These are phyloP conservation scores for Juglanconis sp. DNA, from an alignment of 2,329 filamentous ascomycete species.

Conservation along the genomic window DNA sequence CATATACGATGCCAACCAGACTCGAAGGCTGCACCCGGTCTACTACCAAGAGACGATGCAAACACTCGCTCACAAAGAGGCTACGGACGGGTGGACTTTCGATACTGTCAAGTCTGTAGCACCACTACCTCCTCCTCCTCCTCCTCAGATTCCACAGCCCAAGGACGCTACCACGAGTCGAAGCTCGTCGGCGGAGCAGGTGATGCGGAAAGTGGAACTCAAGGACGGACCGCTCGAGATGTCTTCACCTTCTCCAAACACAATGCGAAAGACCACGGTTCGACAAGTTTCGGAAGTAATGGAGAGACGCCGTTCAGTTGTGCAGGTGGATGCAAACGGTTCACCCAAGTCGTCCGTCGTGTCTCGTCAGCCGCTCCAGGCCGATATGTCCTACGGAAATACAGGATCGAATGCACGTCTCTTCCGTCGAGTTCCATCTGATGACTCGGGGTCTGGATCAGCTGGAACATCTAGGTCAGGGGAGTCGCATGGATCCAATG, in stretches of 20 bases:
- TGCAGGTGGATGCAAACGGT: constrained; percentile 33
- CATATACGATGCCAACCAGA: constrained; percentile 73
- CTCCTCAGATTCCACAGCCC: constrained; percentile 16
- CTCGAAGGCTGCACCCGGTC: constrained; percentile 66
- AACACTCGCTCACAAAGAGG: constrained; percentile 62
- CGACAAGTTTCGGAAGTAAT: constrained; percentile 40
- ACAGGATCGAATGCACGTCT: constrained; percentile 86
- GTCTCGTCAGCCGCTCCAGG: constrained; percentile 74
- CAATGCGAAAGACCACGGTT: constrained; percentile 59
- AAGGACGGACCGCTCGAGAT: constrained; percentile 59
- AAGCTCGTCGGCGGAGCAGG: constrained; percentile 60
- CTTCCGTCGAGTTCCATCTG: constrained; percentile 81
- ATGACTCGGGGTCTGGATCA: constrained; percentile 48
- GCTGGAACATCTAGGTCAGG: constrained; percentile 33
- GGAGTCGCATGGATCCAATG: constrained; percentile 42
- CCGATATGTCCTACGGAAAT: constrained; percentile 93
- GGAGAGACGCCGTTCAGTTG: constrained; percentile 19
- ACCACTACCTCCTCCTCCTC: constrained; percentile 32
- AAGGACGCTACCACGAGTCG: constrained; percentile 52
- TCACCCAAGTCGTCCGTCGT: constrained; percentile 43
- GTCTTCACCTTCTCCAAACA: constrained; percentile 50
- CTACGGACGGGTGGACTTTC: constrained; percentile 83
- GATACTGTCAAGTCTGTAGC: constrained; percentile 81
- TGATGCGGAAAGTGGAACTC: constrained; percentile 57
- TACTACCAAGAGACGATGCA: constrained; percentile 93